Percentiles rank a stretch among this genome's conserved stretches.
phyloP scores from a whole-genome alignment of 108 stramenopile species.

The Aurantiochytrium sp. region DNA sequence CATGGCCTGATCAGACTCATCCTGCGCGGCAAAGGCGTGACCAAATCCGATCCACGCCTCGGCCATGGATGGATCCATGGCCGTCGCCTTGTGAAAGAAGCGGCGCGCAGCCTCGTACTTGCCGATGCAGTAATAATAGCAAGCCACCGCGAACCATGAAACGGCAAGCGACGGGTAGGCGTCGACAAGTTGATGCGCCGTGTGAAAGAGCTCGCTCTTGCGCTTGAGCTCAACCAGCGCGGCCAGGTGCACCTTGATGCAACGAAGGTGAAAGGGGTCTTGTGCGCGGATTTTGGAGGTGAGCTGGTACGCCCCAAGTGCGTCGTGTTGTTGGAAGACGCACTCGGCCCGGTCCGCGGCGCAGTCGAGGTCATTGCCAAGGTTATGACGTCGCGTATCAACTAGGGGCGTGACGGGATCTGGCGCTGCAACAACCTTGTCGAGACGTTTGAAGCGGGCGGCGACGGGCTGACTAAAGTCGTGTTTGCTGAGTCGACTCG shows the following conservation, averaged over 20 bases:
- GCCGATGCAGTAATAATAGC: conserved; percentile 75
- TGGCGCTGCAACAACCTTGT: background rate
- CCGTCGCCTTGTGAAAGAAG: conserved; percentile 77
- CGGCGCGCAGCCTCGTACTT: conserved; percentile 82
- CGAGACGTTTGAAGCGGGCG: background rate
- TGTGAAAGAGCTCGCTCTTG: conserved; percentile 74
- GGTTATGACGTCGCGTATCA: background rate
- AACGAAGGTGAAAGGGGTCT: conserved; percentile 60
- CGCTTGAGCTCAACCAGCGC: conserved; percentile 64
- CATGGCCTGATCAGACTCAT: conserved; percentile 90
- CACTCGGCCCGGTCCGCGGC: background rate
- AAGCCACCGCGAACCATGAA: conserved; percentile 85
- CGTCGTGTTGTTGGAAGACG: background rate
- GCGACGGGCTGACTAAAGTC: conserved; percentile 3
- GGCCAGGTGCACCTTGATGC: conserved; percentile 61
- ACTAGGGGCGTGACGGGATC: background rate
- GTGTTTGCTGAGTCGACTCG: background rate
- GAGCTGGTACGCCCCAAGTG: background rate
- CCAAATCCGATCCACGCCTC: conserved; percentile 91
- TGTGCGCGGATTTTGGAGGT: background rate
- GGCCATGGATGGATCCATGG: conserved; percentile 68
- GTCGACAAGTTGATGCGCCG: conserved; percentile 86
- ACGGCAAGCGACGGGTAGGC: conserved; percentile 66
- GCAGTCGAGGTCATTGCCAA: conserved; percentile 8
- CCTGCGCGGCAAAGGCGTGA: conserved; percentile 77